Conservation (phyloP, 768 basidiomycete genomes). For the Lanmaoa rubissima region DNA sequence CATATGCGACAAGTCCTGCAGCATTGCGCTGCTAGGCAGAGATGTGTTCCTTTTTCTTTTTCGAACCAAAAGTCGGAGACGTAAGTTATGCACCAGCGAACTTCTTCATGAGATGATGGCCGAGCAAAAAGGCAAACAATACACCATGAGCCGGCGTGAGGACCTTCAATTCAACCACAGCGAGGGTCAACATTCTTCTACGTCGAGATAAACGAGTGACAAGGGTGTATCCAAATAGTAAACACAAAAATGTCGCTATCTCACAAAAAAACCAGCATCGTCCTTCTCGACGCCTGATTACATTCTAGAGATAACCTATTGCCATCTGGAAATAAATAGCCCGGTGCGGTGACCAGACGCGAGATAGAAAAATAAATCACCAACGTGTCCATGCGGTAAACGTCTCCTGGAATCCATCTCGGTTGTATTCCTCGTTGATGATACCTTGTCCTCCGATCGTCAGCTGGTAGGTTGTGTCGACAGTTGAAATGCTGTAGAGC, state of each 20-base stretch:
- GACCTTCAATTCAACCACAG: background rate
- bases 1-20: constrained; percentile 91
- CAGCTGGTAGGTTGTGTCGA: constrained; percentile 43
- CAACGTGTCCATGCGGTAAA: constrained; percentile 36
- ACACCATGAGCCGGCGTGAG: background rate
- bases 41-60: constrained; percentile 3
- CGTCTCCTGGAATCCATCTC: constrained; percentile 45
- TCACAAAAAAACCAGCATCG: background rate
- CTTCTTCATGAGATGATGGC: constrained; percentile 1
- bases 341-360: background rate
- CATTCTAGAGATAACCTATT: background rate
- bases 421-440: constrained; percentile 37
- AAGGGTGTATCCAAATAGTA: background rate
- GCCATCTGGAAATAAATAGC: background rate
- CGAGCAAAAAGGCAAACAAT: background rate
- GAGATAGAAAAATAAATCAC: constrained; percentile 8
- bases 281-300: background rate
- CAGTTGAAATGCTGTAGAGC: constrained; percentile 49
- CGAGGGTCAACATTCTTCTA: background rate
- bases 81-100: constrained; percentile 7
- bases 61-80: constrained; percentile 14
- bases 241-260: background rate
- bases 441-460: constrained; percentile 35
- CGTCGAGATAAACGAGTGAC: background rate
- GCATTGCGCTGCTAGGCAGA: constrained; percentile 64